A percentile compares a stretch with the other conserved stretches of the same genome.
Evolutionary conservation across 345 rosid genomes (phyloP).

Genomic region (Eucalyptus virginea): DNA sequence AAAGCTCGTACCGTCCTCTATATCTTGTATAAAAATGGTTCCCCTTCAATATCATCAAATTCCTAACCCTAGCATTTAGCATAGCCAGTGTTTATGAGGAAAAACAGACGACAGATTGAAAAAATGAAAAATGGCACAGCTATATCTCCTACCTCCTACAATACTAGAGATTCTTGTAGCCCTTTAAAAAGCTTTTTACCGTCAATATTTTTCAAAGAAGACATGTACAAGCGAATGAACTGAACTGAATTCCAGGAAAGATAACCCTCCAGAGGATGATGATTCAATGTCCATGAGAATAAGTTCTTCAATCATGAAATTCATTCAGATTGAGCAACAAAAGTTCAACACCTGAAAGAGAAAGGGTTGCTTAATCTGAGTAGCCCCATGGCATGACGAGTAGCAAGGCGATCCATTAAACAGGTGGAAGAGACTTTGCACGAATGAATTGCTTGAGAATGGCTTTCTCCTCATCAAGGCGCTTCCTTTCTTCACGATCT

Average conservation of each 20-base stretch:
- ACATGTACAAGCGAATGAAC: neutral
- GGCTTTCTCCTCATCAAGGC: constrained; percentile 74
- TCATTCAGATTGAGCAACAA: neutral
- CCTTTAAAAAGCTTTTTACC: neutral
- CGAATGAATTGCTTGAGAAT: constrained; percentile 62
- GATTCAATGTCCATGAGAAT: neutral
- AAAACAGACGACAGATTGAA: neutral
- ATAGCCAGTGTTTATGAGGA: neutral
- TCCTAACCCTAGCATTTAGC: neutral
- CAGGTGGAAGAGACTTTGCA: constrained; percentile 54
- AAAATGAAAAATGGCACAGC: neutral
- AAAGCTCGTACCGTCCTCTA: neutral
- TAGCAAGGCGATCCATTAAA: constrained; percentile 13
- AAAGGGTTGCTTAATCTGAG: neutral
- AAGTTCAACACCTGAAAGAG: neutral
- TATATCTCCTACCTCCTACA: neutral
- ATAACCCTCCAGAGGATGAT: neutral
- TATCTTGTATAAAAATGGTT: neutral
- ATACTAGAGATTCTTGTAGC: neutral
- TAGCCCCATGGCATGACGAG: neutral
- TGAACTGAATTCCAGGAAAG: neutral
- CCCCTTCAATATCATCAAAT: neutral
- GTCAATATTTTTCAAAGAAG: neutral
- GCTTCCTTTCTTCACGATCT: constrained; percentile 65
- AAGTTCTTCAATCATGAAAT: neutral